Percentiles rank a stretch among this genome's conserved stretches.
Conservation (phyloP, 495 filamentous ascomycete genomes). For the Haplographium delicatum region DNA sequence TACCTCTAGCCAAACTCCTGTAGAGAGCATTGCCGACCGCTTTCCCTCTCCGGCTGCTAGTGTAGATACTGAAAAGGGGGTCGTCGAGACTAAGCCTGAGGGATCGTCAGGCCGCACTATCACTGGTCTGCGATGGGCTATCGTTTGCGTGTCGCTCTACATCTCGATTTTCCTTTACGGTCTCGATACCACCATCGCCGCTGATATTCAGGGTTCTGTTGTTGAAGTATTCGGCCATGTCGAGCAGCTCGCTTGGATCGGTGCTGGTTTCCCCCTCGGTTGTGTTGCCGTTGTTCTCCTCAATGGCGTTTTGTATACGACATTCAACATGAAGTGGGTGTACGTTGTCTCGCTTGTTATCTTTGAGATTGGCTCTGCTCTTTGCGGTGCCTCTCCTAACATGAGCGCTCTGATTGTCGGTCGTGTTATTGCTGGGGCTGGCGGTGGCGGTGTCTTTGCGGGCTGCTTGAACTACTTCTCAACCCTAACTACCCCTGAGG, state of each 20-base stretch:
- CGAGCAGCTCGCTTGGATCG: constrained; percentile 50
- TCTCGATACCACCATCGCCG: constrained; percentile 57
- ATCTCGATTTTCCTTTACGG: background rate
- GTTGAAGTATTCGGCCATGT: constrained; percentile 42
- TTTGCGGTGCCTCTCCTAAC: constrained; percentile 50
- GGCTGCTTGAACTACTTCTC: constrained; percentile 25
- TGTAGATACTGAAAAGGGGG: too few species aligned
- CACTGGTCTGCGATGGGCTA: background rate
- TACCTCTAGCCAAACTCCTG: too few species aligned
- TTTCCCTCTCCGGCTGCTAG: too few species aligned
- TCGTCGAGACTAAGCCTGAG: too few species aligned
- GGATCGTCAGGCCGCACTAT: too few species aligned
- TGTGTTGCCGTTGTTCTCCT: constrained; percentile 40
- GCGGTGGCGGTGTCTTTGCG: constrained; percentile 47
- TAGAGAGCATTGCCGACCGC: too few species aligned
- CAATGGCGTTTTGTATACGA: constrained; percentile 30
- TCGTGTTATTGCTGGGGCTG: constrained; percentile 33
- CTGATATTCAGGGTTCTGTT: constrained; percentile 49
- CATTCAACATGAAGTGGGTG: constrained; percentile 48
- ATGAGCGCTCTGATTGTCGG: constrained; percentile 43
- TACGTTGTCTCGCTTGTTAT: constrained; percentile 40
- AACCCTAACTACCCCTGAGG: constrained; percentile 31
- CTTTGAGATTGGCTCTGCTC: constrained; percentile 45
- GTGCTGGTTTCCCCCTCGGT: constrained; percentile 46
- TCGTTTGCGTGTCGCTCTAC: background rate